Evolutionary conservation across 345 rosid species (phyloP), one percentile per base, ranked within the genome.

Genomic region (Barbarea vulgaris): DNA sequence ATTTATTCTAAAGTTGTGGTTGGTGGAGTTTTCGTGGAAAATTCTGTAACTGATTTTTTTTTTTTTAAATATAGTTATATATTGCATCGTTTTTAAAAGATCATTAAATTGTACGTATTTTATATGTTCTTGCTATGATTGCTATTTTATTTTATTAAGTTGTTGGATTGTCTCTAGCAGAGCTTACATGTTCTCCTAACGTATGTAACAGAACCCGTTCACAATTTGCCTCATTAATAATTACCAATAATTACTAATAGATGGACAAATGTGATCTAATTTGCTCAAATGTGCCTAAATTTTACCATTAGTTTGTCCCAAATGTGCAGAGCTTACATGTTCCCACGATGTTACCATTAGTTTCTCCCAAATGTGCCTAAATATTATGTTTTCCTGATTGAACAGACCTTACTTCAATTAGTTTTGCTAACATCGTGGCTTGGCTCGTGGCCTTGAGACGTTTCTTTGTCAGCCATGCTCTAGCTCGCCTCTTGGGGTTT

Each of bases 1-100:
- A 28, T 11, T 12, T 55, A 50, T 51, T 28, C 22, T 13, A 30
- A 72, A 62, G 62, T 9, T 39, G 33, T 28, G 51, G 70, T 63
- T 73, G 77, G 77, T 73, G 25, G 27, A 53, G 47, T 46, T 73
- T 61, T 72, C 5, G 13, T 31, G 46, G 53, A 27, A 12, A 52
- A 39, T 27, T 14, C 5, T 50, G 42, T 36, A 12, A 27, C 60
- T 9, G 8, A 12, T n/a, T n/a, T n/a, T n/a, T n/a, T n/a, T 2
- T 31, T 48, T 48, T 65, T 54, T 58, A 24, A 24, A 24, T 25
- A 2, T 19, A 11, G 18, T 30, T 17, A 64, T 21, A 22, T 19
- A 30, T 58, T 28, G 50, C 44, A 56, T 41, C 52, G 47, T 46
- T 46, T 19, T 42, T n/a, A 13, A 0, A 33, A 6, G 48, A 22